These are phyloP conservation scores for Erodium maritimum DNA, from an alignment of 345 rosid genomes.

Conservation along the genomic window DNA sequence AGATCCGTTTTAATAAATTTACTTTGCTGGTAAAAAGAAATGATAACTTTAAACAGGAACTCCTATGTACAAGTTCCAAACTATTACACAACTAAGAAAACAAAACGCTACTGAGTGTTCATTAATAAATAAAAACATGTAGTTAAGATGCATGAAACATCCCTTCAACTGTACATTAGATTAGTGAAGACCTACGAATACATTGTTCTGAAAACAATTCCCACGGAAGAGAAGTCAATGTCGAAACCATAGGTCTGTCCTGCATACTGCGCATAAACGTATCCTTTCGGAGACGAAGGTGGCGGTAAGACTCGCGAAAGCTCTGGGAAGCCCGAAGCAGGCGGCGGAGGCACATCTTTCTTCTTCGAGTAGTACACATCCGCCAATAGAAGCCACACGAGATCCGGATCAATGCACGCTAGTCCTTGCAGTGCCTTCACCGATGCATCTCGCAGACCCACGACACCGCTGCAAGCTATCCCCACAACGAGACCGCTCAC, in stretches of 20 bases:
- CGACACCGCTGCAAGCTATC: constrained; percentile 65
- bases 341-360: constrained; percentile 40
- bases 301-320: constrained; percentile 40
- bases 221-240: constrained; percentile 44
- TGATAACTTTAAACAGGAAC: too few species aligned
- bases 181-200: constrained; percentile 26
- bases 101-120: too few species aligned
- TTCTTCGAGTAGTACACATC: constrained; percentile 64
- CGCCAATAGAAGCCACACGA: constrained; percentile 78
- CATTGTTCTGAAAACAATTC: constrained; percentile 41
- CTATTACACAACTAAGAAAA: too few species aligned
- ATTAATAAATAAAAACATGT: too few species aligned
- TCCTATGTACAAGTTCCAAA: too few species aligned
- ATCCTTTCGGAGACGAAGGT: constrained; percentile 30
- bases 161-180: constrained; percentile 20
- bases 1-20: too few species aligned
- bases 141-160: too few species aligned
- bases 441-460: constrained; percentile 53
- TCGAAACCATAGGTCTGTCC: constrained; percentile 76
- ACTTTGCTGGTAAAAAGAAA: too few species aligned
- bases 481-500: constrained; percentile 79
- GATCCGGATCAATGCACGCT: constrained; percentile 72
- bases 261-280: constrained; percentile 57
- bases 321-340: constrained; percentile 37
- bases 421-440: constrained; percentile 63